Conservation (phyloP, 805 yeast genomes). For the Metschnikowia amazonensis region DNA sequence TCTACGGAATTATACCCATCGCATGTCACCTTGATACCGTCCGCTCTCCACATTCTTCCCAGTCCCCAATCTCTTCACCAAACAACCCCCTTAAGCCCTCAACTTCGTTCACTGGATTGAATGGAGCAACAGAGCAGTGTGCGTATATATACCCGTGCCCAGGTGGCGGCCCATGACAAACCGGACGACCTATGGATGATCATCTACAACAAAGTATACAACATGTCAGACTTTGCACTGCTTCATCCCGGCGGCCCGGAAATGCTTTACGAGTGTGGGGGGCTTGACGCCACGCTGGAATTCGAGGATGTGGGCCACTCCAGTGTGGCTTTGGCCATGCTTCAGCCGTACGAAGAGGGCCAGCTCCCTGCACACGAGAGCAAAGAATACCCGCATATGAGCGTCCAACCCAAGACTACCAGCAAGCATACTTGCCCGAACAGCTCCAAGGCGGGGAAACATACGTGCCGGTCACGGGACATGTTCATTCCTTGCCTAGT, state of each 20-base stretch:
- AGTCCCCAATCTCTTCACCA: no score
- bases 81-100: not conserved
- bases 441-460: not conserved
- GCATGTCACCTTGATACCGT: not conserved
- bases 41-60: not conserved
- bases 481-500: not conserved
- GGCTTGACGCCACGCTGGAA: slow-evolving; percentile 67
- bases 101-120: not conserved
- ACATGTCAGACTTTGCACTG: slow-evolving; percentile 64
- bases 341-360: slow-evolving; percentile 15
- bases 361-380: slow-evolving; percentile 7
- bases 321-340: slow-evolving; percentile 18
- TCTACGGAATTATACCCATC: not conserved
- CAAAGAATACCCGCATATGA: not conserved
- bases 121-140: not conserved
- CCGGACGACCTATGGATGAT: slow-evolving; percentile 82
- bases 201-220: slow-evolving; percentile 74
- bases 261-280: slow-evolving; percentile 77
- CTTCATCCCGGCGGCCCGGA: slow-evolving; percentile 79
- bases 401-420: not conserved
- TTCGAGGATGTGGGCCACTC: slow-evolving; percentile 41
- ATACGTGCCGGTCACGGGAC: slow-evolving; percentile 1
- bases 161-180: slow-evolving; percentile 69
- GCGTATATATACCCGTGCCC: slow-evolving; percentile 25
- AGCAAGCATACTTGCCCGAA: not conserved